These are phyloP conservation scores for Fusarium bulbicola DNA, from an alignment of 2,329 filamentous ascomycete species.

Conservation along the genomic window DNA sequence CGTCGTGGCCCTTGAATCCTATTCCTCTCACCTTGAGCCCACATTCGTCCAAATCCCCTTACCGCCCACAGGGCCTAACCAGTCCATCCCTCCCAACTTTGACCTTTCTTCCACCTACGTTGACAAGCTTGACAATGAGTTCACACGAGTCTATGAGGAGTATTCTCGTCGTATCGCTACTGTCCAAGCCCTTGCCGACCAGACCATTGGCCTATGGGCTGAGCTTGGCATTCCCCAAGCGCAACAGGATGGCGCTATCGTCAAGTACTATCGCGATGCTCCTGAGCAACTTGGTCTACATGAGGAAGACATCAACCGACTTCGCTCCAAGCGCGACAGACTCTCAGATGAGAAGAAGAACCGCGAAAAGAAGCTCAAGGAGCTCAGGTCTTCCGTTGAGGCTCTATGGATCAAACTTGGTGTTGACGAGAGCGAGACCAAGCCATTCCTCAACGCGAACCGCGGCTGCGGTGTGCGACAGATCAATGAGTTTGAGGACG, in stretches of 20 bases:
- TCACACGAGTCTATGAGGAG: conserved; percentile 94
- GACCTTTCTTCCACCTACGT: conserved; percentile 94
- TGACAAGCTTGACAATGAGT: conserved; percentile 86
- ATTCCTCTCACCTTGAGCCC: conserved; percentile 92
- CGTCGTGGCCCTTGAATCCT: conserved; percentile 91
- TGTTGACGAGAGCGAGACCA: conserved; percentile 83
- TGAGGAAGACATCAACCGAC: conserved; percentile 79
- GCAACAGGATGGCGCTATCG: conserved; percentile 86
- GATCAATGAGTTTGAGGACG: conserved; percentile 96
- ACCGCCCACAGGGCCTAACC: conserved; percentile 81
- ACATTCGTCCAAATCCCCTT: conserved; percentile 87
- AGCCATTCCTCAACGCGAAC: conserved; percentile 85
- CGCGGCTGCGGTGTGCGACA: conserved; percentile 89
- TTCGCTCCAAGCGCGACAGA: conserved; percentile 81
- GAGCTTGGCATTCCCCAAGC: conserved; percentile 94
- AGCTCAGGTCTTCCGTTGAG: conserved; percentile 82
- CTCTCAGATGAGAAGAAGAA: conserved; percentile 87
- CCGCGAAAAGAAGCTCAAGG: conserved; percentile 79
- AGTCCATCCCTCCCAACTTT: conserved; percentile 82
- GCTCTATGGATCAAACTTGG: conserved; percentile 88
- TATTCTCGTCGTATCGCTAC: conserved; percentile 83
- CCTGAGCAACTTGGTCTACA: conserved; percentile 95
- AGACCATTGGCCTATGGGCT: conserved; percentile 94
- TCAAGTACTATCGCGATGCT: conserved; percentile 88
- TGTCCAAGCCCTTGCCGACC: conserved; percentile 79